Evolutionary conservation across 176 grass and related monocot species (phyloP), one percentile per base, ranked within the genome.

Genomic region (Aegilops speltoides): DNA sequence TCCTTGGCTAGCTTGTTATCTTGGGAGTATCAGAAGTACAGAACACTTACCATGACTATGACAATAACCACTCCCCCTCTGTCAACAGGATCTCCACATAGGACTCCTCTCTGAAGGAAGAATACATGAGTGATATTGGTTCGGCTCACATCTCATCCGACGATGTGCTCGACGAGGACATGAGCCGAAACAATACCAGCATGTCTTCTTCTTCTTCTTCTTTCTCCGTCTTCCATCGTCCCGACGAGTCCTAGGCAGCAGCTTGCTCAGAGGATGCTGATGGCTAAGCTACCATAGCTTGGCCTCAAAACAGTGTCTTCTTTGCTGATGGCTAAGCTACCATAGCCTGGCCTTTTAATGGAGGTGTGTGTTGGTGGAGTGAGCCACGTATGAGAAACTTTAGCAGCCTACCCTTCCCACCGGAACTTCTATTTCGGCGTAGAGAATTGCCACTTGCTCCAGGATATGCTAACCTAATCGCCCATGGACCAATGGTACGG

Each of bases 121-220:
- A 85, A 77, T 88, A 91, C 89, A 93, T 84, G 86, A 84, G 86
- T 93, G 92, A 91, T 91, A 93, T 93, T 91, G 92, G 83, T 91
- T 81, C 92, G 89, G 89, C 92, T 93, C 89, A 79, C 79, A 79
- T 93, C 88, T 71, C 66, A 48, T 76, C 79, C 23, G 22, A 22
- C 24, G 36, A 67, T 23, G 40, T 45, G 13, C 19, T 81, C 37
- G 57, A 31, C 74, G 37, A 81, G 65, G 86, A 88, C 74, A 76
- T 88, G 92, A 93, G 83, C 92, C 89, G 89, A 73, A 73, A 73
- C 88, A 93, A 93, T 90, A 90, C 29, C 88, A 19, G 82, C 91
- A 90, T 93, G 89, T 93, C 86, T 10, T 91, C 92, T 80, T 81
- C 86, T 10, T 91, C 92, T 79, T 81, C 92, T 89, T 90, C 91